phyloP scores from a whole-genome alignment of 2,329 filamentous ascomycete genomes.

The Epicoccum sorghinum region DNA sequence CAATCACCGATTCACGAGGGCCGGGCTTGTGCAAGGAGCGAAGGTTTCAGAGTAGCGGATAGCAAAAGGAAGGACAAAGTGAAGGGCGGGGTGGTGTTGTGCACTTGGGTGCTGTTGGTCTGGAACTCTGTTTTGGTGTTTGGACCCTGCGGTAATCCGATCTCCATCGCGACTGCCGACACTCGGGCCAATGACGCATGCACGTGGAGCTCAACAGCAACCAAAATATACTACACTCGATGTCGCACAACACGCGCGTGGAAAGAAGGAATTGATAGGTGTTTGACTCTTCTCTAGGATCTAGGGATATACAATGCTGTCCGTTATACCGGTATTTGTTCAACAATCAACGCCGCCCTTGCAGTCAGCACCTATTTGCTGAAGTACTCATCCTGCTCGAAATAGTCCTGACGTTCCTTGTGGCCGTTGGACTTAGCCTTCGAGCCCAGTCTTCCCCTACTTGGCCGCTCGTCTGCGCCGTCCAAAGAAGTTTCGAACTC shows the following conservation, averaged over 20 bases:
- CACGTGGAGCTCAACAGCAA: conserved; percentile 7
- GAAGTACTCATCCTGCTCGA: conserved; percentile 38
- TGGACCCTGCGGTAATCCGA: conserved; percentile 13
- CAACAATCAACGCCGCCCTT: conserved; percentile 5
- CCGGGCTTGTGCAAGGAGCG: background rate
- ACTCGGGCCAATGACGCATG: conserved; percentile 21
- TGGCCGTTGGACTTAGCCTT: conserved; percentile 32
- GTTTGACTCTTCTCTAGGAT: conserved; percentile 30
- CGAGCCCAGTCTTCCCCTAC: conserved; percentile 5
- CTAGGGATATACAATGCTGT: conserved; percentile 20
- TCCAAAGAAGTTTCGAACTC: conserved; percentile 67
- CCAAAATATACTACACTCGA: conserved; percentile 2
- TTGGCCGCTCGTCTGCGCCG: conserved; percentile 30
- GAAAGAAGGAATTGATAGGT: background rate
- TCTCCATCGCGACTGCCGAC: conserved; percentile 20
- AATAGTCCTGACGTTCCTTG: conserved; percentile 34
- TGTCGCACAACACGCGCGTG: conserved; percentile 3
- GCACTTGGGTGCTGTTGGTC: conserved; percentile 4
- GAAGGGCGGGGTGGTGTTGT: conserved; percentile 9
- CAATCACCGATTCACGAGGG: background rate
- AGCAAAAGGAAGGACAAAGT: conserved; percentile 4
- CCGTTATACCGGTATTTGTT: conserved; percentile 12
- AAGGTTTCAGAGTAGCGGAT: background rate
- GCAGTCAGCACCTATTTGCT: conserved; percentile 21
- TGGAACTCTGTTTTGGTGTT: conserved; percentile 19